Evolutionary conservation across 139 green algal species (phyloP).

Genomic region (Haematococcus lacustris): DNA sequence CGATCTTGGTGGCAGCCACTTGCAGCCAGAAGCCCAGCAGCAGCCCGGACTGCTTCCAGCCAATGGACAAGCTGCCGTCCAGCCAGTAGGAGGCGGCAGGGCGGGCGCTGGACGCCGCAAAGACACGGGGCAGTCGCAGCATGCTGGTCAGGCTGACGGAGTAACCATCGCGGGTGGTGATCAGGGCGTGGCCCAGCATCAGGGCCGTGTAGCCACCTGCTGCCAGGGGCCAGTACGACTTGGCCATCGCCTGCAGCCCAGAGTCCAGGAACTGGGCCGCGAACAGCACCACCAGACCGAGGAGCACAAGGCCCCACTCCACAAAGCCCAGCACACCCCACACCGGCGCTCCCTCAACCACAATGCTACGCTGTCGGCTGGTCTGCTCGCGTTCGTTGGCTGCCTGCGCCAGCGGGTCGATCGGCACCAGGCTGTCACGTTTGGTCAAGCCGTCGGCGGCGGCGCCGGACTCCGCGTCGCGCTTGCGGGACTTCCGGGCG

Average conservation of each 20-base stretch:
- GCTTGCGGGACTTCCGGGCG: too few species aligned
- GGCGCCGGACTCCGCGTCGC: too few species aligned
- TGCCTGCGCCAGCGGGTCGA: too few species aligned
- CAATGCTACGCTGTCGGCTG: too few species aligned
- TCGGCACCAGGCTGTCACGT: too few species aligned
- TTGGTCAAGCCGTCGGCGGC: too few species aligned
- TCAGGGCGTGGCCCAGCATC: constrained; percentile 16
- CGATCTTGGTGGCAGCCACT: constrained; percentile 28
- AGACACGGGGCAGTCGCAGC: constrained; percentile 17
- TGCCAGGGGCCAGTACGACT: constrained; percentile 20
- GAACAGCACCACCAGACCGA: constrained; percentile 13
- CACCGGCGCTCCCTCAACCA: constrained; percentile 6
- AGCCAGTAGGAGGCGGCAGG: constrained; percentile 26
- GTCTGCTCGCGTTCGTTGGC: too few species aligned
- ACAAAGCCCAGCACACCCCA: constrained; percentile 16
- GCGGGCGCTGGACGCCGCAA: constrained; percentile 13
- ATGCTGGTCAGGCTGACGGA: constrained; percentile 18
- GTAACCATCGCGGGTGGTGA: constrained; percentile 9
- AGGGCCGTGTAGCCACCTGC: constrained; percentile 17
- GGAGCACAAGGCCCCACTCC: constrained; percentile 19
- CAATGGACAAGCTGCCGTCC: constrained; percentile 19
- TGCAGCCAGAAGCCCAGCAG: constrained; percentile 30
- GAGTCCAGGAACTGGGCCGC: constrained; percentile 11
- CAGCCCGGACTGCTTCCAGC: constrained; percentile 24
- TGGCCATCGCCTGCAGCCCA: constrained; percentile 12